These are phyloP conservation scores for Clathrus columnatus DNA, from an alignment of 768 basidiomycete genomes.

Conservation along the genomic window DNA sequence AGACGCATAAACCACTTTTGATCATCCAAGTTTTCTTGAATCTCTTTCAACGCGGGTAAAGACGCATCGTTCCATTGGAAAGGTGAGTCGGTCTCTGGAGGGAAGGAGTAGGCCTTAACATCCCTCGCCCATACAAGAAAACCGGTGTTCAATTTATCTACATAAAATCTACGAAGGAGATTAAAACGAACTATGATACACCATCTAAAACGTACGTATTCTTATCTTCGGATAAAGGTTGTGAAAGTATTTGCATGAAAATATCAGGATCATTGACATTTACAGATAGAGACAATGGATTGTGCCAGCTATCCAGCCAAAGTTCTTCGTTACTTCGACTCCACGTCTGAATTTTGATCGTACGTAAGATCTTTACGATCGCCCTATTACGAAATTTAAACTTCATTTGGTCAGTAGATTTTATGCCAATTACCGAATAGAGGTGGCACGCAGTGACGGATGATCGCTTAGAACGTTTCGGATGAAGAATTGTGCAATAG, in stretches of 20 bases:
- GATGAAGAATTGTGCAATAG: slow-evolving; percentile 54
- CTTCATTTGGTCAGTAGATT: not conserved
- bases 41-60: slow-evolving; percentile 33
- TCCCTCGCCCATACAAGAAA: slow-evolving; percentile 66
- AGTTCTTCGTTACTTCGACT: slow-evolving; percentile 42
- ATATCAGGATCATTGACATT: slow-evolving; percentile 36
- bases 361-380: slow-evolving; percentile 53
- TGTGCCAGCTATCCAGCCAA: slow-evolving; percentile 67
- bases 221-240: slow-evolving; percentile 26
- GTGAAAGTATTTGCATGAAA: slow-evolving; percentile 41
- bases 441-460: slow-evolving; percentile 48
- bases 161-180: slow-evolving; percentile 27
- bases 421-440: not conserved
- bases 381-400: slow-evolving; percentile 34
- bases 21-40: slow-evolving; percentile 38
- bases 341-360: slow-evolving; percentile 71
- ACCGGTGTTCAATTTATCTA: slow-evolving; percentile 71
- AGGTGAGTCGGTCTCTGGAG: slow-evolving; percentile 11
- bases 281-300: slow-evolving; percentile 45
- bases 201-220: slow-evolving; percentile 22
- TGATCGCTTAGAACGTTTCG: slow-evolving; percentile 63
- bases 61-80: slow-evolving; percentile 20
- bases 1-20: slow-evolving; percentile 54
- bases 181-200: not conserved
- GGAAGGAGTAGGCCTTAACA: slow-evolving; percentile 50